Percentiles rank a stretch among this genome's conserved stretches.
These are phyloP conservation scores for Cutaneotrichosporon cavernicola DNA, from an alignment of 1,284 basidiomycete species.

Conservation along the genomic window DNA sequence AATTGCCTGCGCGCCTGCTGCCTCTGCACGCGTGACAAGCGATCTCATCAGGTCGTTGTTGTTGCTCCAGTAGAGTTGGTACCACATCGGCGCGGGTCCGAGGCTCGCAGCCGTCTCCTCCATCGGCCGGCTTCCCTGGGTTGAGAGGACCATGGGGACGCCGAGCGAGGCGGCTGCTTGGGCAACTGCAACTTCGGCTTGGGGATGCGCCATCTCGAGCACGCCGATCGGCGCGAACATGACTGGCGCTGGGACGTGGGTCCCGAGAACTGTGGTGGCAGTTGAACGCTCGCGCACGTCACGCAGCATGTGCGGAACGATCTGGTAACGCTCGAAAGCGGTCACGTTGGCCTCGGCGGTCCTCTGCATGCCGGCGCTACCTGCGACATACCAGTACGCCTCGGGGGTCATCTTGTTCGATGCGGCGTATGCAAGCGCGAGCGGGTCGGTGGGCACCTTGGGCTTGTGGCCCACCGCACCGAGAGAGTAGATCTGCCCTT, in stretches of 20 bases:
- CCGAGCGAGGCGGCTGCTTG: slow-evolving; percentile 64
- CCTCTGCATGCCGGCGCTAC: slow-evolving; percentile 24
- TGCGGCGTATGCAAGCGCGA: slow-evolving; percentile 14
- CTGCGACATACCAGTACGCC: slow-evolving; percentile 24
- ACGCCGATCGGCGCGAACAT: slow-evolving; percentile 72
- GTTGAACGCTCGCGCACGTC: slow-evolving; percentile 64
- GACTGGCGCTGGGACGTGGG: slow-evolving; percentile 64
- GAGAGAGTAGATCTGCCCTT: slow-evolving; percentile 18
- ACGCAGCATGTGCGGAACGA: slow-evolving; percentile 72
- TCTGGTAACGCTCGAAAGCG: slow-evolving; percentile 35
- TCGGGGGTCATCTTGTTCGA: slow-evolving; percentile 14
- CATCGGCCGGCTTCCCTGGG: slow-evolving; percentile 66
- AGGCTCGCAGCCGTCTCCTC: slow-evolving; percentile 70
- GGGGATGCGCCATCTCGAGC: slow-evolving; percentile 64
- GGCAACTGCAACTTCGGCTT: slow-evolving; percentile 67
- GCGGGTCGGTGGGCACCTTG: slow-evolving; percentile 15
- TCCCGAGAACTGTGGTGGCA: slow-evolving; percentile 64
- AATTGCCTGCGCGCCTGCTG: slow-evolving; percentile 55
- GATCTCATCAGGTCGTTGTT: slow-evolving; percentile 47
- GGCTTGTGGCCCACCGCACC: slow-evolving; percentile 20
- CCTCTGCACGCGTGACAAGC: slow-evolving; percentile 57
- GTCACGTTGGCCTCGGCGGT: slow-evolving; percentile 20
- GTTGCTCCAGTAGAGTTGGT: slow-evolving; percentile 72
- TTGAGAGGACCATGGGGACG: slow-evolving; percentile 70
- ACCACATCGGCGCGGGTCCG: slow-evolving; percentile 66